phyloP scores from a whole-genome alignment of 768 basidiomycete genomes.

The Tulasnella sp. region DNA sequence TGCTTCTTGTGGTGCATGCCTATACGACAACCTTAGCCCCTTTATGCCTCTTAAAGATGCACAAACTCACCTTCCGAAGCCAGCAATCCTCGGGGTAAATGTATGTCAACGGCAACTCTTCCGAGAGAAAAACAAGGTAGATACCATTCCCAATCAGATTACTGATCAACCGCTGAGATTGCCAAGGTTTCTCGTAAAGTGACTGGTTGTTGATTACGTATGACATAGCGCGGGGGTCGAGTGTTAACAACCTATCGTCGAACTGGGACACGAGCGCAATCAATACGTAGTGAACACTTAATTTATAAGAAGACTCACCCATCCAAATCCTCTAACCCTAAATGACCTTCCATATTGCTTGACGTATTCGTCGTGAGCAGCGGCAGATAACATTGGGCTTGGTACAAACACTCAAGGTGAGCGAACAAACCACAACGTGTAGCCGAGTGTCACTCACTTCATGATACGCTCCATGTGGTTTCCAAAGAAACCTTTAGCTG shows the following conservation, averaged over 20 bases:
- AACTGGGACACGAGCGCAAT: constrained; percentile 2
- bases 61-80: constrained; percentile 6
- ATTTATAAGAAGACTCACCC: constrained; percentile 37
- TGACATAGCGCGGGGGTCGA: constrained; percentile 62
- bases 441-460: constrained; percentile 30
- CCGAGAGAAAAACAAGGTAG: no score
- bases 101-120: not conserved
- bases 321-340: constrained; percentile 16
- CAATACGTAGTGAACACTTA: not conserved
- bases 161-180: constrained; percentile 59
- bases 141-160: constrained; percentile 70
- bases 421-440: not conserved
- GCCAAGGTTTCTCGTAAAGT: constrained; percentile 72
- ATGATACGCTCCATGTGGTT: constrained; percentile 41
- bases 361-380: constrained; percentile 27
- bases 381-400: constrained; percentile 8
- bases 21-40: not conserved
- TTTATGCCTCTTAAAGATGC: not conserved
- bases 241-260: constrained; percentile 63
- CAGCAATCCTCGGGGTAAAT: not conserved
- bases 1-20: constrained; percentile 64
- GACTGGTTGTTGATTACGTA: constrained; percentile 61
- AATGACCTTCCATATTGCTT: constrained; percentile 46
- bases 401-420: not conserved
- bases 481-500: constrained; percentile 37